Conservation (phyloP, 192 early-diverging fungal genomes). For the Umbelopsis ramanniana region DNA sequence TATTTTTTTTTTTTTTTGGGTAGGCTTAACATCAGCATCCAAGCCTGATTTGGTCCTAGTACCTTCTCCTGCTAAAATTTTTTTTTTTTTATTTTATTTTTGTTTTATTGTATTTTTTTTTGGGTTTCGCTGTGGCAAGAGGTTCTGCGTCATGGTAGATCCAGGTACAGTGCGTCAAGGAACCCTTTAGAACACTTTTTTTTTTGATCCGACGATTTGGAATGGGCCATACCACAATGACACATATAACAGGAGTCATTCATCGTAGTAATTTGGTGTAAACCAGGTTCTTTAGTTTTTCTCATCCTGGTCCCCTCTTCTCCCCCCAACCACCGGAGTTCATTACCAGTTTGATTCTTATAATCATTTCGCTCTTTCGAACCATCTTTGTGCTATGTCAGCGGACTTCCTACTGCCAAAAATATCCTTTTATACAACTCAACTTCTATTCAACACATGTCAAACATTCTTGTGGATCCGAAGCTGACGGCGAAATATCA, state of each 20-base stretch:
- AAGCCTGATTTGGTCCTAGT: constrained; percentile 16
- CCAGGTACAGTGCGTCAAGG: too few species aligned
- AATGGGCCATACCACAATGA: too few species aligned
- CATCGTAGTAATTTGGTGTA: not conserved
- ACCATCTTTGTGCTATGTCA: not conserved
- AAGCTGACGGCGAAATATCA: constrained; percentile 9
- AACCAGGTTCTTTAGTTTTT: not conserved
- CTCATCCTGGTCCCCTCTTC: not conserved
- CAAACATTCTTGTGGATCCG: constrained; percentile 16
- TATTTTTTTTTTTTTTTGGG: constrained; percentile 12
- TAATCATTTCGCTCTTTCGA: constrained; percentile 9
- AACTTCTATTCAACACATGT: constrained; percentile 15
- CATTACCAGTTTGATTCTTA: constrained; percentile 3
- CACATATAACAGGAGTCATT: too few species aligned
- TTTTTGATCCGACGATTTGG: too few species aligned
- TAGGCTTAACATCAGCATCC: constrained; percentile 8
- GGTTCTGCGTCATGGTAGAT: too few species aligned
- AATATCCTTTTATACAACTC: not conserved
- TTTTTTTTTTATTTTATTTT: not conserved
- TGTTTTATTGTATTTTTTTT: not conserved
- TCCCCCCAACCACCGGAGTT: constrained; percentile 14
- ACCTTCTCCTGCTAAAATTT: not conserved
- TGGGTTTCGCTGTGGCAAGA: too few species aligned
- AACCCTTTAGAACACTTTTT: too few species aligned
- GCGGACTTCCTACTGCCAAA: constrained; percentile 15